Evolutionary conservation across 2,329 filamentous ascomycete genomes (phyloP), one percentile per base, ranked within the genome.

Genomic region (Ambrosiella cleistominuta): DNA sequence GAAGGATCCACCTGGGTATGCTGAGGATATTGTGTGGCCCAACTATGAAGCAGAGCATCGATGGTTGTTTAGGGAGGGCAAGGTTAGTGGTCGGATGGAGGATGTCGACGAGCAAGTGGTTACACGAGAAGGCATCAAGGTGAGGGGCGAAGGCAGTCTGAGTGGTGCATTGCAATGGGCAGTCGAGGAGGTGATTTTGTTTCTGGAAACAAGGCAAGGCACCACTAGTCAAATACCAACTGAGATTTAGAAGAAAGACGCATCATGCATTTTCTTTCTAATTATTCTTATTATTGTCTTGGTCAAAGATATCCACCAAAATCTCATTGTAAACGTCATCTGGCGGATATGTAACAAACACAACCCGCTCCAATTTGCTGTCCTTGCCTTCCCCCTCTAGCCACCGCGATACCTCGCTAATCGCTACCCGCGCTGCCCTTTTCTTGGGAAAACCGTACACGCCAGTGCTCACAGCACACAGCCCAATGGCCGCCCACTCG

Each of bases 1-100:
- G 93, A 78, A 83, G 59, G 93, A 98, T 69, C 93, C 93, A 0
- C 88, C 88, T 0, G 90, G 88, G 0, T 98, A 97, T 68, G 89
- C 97, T 42, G 90, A 97, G 68, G 80, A 86, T 67, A 79, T 98
- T 57, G 93, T 98, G 3, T 98, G 93, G 93, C 91, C 91, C 2
- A 91, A 95, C 65, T 97, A 96, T 69, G 86, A 86, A 2, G 75
- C 78, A 57, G 81, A 88, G 64, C 90, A 97, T 71, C 73, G 74
- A 19, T 95, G 87, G 76, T 73, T 98, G 68, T 93, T 96, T 66
- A 70, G 82, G 62, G 71, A 72, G 7, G 83, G 80, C 0, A 73
- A 90, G 66, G 85, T 88, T 0, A 78, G 85, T 64, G 78, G 78
- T 0, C 65, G 70, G 52, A 66, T 82, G 8, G 72, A 78, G 45